Evolutionary conservation across 1,284 basidiomycete genomes (phyloP), one percentile per base, ranked within the genome.

Genomic region (Meripilus lineatus): DNA sequence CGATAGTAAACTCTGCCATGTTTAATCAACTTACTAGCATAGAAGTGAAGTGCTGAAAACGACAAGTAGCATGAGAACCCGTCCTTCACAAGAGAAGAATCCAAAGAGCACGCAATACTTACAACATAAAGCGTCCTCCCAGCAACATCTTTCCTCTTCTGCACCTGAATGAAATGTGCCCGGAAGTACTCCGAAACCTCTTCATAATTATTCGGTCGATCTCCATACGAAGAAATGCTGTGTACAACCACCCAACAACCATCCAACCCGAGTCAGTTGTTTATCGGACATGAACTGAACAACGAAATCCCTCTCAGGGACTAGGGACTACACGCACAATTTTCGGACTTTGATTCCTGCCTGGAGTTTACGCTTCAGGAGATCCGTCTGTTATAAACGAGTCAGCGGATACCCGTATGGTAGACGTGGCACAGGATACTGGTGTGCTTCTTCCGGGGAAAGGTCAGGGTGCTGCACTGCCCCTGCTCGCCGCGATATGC

Each of bases 181-280:
- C 81, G 76, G 67, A 89, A 89, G 58, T 89, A 89, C 47, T 83
- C 77, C 38, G 84, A 75, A 14, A 83, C 86, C 34, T 77, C 77
- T 50, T 81, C 76, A 58, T 71, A 88, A 42, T 70, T 76, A 55
- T 89, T 89, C 37, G 81, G 74, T 43, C 87, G 68, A 50, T 85
- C 74, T 5, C 83, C 85, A 56, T 84, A 89, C 43, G 85, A 88
- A 32, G 83, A 85, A 61, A 89, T 88, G 61, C 85, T 89, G 18
- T 34, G 11, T 22, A 23, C 21, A 30, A 28, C 10, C n/a, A 10
- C 28, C 28, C 21, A 25, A 33, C 10, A 28, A 26, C n/a, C n/a
- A 4, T 6, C 23, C 4, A 22, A 22, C 10, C 22, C 21, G 5
- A 25, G 25, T 10, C n/a, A 21, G n/a, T 5, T n/a, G 18, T 15